These are phyloP conservation scores for Cadophora luteo-olivacea DNA, from an alignment of 2,329 filamentous ascomycete species.

Conservation along the genomic window DNA sequence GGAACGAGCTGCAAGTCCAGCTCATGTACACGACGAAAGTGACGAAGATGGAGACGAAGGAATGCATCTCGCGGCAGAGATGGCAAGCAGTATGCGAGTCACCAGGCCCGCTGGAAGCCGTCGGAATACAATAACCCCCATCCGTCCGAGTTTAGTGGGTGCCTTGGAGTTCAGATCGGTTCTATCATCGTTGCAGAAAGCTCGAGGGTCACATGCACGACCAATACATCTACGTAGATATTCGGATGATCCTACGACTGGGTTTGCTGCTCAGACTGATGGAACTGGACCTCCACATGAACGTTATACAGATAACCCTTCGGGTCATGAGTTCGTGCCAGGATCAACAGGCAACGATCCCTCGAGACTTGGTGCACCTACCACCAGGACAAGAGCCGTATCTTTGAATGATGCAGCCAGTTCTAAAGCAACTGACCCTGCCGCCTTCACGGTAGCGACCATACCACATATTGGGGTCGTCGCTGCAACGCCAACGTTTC, in stretches of 20 bases:
- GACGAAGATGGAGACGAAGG: constrained; percentile 63
- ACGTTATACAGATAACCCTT: constrained; percentile 46
- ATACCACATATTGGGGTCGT: constrained; percentile 44
- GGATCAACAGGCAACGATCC: constrained; percentile 36
- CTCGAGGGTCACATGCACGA: constrained; percentile 75
- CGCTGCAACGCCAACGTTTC: constrained; percentile 50
- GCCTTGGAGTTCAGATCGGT: constrained; percentile 93
- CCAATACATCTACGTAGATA: constrained; percentile 73
- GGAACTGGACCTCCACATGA: constrained; percentile 45
- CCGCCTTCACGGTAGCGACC: constrained; percentile 38
- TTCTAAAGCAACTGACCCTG: constrained; percentile 31
- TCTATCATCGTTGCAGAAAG: constrained; percentile 83
- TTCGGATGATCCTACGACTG: constrained; percentile 60
- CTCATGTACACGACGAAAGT: constrained; percentile 46
- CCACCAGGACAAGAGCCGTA: constrained; percentile 39
- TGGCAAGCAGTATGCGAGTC: constrained; percentile 92
- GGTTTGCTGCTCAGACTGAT: constrained; percentile 42
- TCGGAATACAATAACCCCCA: constrained; percentile 80
- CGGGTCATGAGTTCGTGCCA: constrained; percentile 48
- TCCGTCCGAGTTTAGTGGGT: constrained; percentile 90
- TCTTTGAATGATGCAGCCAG: constrained; percentile 42
- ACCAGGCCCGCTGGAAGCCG: constrained; percentile 69
- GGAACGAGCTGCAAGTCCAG: constrained; percentile 43
- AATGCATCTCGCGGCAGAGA: constrained; percentile 76
- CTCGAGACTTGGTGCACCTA: constrained; percentile 26